Evolutionary conservation across 2,329 filamentous ascomycete genomes (phyloP), one percentile per base, ranked within the genome.

Genomic region (Trichoderma aggressivum): DNA sequence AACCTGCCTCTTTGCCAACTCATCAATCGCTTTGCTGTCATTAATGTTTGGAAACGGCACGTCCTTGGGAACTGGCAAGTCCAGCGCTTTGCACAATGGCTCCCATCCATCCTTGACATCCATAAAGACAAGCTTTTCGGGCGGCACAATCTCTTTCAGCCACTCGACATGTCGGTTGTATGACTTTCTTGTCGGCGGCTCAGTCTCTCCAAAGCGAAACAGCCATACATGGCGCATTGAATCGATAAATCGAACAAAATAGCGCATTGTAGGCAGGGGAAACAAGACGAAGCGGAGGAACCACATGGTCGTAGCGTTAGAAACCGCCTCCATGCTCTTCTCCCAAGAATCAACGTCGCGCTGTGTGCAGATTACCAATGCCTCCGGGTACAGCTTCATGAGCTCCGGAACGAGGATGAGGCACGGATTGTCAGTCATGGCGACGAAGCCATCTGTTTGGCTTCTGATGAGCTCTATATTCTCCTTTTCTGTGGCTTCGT

Each of bases 231-330:
- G 30, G 5, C 47, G 16, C 21, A 39, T 65, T 36, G 30, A 21
- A 21, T 56, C 47, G 21, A 65, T 65, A 36, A 72, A 73, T 28
- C 63, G 65, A 2, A 68, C 64, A 26, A 76, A 75, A 47, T 66
- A 72, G 5, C 75, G 59, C 64, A 74, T 60, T 5, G 72, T 72
- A 5, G 75, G 75, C 1, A 76, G 2, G 0, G 68, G 72, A 24
- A 72, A 74, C 6, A 76, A 68, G 12, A 72, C 69, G 30, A 75
- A 70, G 4, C 73, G 72, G 12, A 75, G 72, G 59, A 75, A 74
- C 66, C 67, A 64, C 60, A 69, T 68, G 2, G 71, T 72, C 26
- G 70, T 14, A 0, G 69, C 62, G 12, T 53, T 34, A n/a, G 58
- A 53, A 30, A 71, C 65, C 3, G 62, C 64, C 24, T 66, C 32